phyloP scores from a whole-genome alignment of 371 early-diverging fungal genomes.

The Mortierella sp. region DNA sequence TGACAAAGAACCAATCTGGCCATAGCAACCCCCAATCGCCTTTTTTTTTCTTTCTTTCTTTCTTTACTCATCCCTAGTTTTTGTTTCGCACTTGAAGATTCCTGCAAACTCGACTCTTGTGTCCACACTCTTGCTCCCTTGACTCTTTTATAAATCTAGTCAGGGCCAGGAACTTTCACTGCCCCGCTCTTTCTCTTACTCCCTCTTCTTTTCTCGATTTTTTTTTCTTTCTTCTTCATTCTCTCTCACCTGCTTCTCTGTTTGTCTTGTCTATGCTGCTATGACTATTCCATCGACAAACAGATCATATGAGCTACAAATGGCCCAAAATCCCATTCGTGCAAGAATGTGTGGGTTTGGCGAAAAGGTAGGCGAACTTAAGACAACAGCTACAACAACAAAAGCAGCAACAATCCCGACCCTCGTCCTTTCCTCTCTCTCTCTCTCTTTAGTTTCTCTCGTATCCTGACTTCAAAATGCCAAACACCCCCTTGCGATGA shows the following conservation, averaged over 20 bases:
- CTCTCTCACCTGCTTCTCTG: not conserved
- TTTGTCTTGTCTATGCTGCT: not conserved
- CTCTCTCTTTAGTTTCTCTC: no score
- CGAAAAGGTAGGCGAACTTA: slow-evolving; percentile 65
- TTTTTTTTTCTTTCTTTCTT: no score
- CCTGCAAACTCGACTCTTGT: no score
- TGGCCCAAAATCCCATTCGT: slow-evolving; percentile 80
- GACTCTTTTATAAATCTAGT: no score
- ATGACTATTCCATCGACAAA: slow-evolving; percentile 16
- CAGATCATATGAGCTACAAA: slow-evolving; percentile 52
- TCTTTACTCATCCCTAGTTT: no score
- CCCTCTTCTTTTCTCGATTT: not conserved
- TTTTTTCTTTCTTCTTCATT: not conserved
- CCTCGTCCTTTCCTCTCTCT: not conserved
- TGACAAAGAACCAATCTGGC: not conserved
- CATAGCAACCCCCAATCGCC: not conserved
- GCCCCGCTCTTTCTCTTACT: not conserved
- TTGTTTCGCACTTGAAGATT: no score
- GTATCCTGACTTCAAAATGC: no score
- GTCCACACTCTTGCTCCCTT: not conserved
- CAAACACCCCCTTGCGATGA: no score
- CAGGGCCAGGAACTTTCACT: no score
- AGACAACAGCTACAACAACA: no score
- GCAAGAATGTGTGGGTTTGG: slow-evolving; percentile 91
- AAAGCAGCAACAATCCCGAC: not conserved